These are phyloP conservation scores for Cupressus sempervirens DNA, from an alignment of 75 land plant genomes.

Conservation along the genomic window DNA sequence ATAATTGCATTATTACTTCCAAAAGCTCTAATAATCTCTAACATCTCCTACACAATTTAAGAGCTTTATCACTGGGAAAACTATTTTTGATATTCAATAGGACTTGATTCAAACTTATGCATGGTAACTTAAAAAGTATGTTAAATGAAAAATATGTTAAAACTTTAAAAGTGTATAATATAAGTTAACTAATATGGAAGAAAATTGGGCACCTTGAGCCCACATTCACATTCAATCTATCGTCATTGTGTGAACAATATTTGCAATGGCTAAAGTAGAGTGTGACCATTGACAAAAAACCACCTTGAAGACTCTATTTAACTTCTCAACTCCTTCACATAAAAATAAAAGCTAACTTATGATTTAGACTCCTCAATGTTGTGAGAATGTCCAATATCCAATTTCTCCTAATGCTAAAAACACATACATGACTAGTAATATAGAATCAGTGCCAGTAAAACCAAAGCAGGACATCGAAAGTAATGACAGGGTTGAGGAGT, in stretches of 20 bases:
- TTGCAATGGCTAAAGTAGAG: not conserved
- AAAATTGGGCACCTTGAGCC: not conserved
- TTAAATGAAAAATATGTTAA: not conserved
- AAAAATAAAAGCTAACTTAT: not conserved
- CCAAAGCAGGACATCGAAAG: no score
- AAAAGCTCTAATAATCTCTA: not conserved
- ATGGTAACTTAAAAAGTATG: not conserved
- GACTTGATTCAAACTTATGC: not conserved
- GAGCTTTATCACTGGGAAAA: not conserved
- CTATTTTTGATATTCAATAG: not conserved
- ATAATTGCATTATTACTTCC: no score
- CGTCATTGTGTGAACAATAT: not conserved
- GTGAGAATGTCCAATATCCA: no score
- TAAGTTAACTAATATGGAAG: not conserved
- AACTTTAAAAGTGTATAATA: not conserved
- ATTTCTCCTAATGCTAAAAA: no score
- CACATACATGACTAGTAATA: no score
- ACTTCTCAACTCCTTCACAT: not conserved
- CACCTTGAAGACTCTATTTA: not conserved
- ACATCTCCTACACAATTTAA: not conserved
- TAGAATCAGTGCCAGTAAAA: no score
- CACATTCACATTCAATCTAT: not conserved
- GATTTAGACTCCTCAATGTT: not conserved
- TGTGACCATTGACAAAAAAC: not conserved
- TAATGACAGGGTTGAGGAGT: no score